These are phyloP conservation scores for Thraustotheca clavata DNA, from an alignment of 352 stramenopile species.

Conservation along the genomic window DNA sequence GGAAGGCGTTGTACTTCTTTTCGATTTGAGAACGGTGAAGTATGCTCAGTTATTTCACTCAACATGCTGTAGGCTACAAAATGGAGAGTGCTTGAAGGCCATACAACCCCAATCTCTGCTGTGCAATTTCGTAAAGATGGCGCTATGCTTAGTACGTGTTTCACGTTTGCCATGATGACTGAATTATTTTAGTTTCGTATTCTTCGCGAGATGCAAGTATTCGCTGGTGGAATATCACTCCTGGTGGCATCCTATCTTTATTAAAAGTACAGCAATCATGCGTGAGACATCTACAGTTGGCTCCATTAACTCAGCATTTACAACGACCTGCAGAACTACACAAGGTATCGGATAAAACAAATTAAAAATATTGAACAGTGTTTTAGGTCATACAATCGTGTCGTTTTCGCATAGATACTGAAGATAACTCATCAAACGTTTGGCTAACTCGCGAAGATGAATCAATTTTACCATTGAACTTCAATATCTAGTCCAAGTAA, in stretches of 20 bases:
- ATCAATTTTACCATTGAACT: slow-evolving; percentile 17
- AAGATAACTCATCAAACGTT: slow-evolving; percentile 7
- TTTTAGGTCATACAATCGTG: slow-evolving; percentile 82
- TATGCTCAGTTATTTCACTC: background rate
- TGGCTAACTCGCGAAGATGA: slow-evolving; percentile 21
- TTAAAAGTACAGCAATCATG: slow-evolving; percentile 85
- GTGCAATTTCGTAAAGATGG: slow-evolving; percentile 62
- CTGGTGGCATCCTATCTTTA: slow-evolving; percentile 70
- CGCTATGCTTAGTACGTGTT: slow-evolving; percentile 37
- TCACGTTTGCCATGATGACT: background rate
- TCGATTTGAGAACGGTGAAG: slow-evolving; percentile 58
- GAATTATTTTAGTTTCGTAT: slow-evolving; percentile 45
- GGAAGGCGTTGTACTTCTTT: slow-evolving; percentile 84
- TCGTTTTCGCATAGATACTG: slow-evolving; percentile 33
- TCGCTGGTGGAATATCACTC: slow-evolving; percentile 79
- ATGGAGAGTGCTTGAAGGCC: slow-evolving; percentile 79
- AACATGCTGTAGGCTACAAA: slow-evolving; percentile 46
- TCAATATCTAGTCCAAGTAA: slow-evolving; percentile 10
- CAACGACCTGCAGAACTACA: slow-evolving; percentile 32
- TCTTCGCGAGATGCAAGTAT: slow-evolving; percentile 67
- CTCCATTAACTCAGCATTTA: slow-evolving; percentile 34
- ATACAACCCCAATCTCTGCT: slow-evolving; percentile 59
- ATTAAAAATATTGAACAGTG: slow-evolving; percentile 20
- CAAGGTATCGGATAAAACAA: slow-evolving; percentile 29
- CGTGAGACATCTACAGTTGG: slow-evolving; percentile 73